Evolutionary conservation across 164 flowering plant species (phyloP).

Genomic region (Brasenia schreberi): DNA sequence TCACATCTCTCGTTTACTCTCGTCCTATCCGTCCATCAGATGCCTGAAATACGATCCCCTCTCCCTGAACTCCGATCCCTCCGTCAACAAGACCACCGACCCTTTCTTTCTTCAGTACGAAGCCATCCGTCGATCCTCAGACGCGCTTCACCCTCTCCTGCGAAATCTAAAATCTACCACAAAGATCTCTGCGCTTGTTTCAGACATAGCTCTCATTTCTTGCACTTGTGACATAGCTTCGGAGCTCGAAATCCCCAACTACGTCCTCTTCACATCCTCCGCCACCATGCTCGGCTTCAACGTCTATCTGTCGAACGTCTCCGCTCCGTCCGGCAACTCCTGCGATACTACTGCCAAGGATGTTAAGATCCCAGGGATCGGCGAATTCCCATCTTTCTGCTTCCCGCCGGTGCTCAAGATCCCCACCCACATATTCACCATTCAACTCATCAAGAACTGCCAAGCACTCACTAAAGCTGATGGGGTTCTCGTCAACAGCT

Average conservation of each 20-base stretch:
- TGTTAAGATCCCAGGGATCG: constrained; percentile 17
- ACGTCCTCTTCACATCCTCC: constrained; percentile 24
- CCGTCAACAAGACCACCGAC: constrained; percentile 9
- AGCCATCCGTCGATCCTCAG: constrained; percentile 23
- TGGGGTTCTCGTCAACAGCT: constrained; percentile 33
- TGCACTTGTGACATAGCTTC: constrained; percentile 5
- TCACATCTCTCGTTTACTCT: not conserved
- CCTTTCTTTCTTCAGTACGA: constrained; percentile 33
- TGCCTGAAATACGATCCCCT: not conserved
- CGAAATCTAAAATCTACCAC: constrained; percentile 11
- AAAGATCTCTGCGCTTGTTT: constrained; percentile 15
- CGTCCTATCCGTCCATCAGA: not conserved
- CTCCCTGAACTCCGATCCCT: not conserved
- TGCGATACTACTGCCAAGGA: not conserved
- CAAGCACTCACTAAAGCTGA: constrained; percentile 8
- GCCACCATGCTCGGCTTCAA: constrained; percentile 26
- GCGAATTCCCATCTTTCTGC: constrained; percentile 20
- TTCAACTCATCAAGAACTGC: constrained; percentile 10
- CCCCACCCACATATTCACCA: constrained; percentile 9
- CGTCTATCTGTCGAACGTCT: constrained; percentile 8
- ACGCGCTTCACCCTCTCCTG: constrained; percentile 20
- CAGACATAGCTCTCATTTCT: constrained; percentile 10
- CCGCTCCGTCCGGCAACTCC: not conserved
- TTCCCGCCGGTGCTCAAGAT: constrained; percentile 18
- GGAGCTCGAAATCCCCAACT: constrained; percentile 15